Percentiles rank a stretch among this genome's conserved stretches.
Evolutionary conservation across 2,329 filamentous ascomycete genomes (phyloP).

Genomic region (Colletotrichum lindemuthianum): DNA sequence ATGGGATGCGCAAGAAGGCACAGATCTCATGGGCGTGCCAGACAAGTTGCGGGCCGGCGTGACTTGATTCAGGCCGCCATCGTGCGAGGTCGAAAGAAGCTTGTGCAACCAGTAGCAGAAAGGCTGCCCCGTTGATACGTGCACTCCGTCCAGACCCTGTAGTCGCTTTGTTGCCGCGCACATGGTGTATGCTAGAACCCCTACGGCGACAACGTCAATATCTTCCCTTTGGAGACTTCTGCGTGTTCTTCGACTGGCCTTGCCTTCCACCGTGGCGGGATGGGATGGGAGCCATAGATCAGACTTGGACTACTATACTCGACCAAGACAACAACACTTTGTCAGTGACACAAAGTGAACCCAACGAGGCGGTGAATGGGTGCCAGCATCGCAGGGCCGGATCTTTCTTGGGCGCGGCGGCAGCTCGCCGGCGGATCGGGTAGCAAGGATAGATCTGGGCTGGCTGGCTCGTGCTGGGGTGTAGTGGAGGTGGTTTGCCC

Average conservation of each 20-base stretch:
- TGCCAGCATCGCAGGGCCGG: constrained; percentile 32
- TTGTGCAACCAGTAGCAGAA: constrained; percentile 18
- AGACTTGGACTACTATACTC: constrained; percentile 14
- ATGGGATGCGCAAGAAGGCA: constrained; percentile 24
- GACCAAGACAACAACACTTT: constrained; percentile 24
- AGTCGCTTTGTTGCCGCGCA: background rate
- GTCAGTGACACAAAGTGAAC: constrained; percentile 37
- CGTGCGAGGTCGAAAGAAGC: constrained; percentile 17
- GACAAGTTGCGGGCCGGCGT: constrained; percentile 9
- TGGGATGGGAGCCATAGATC: constrained; percentile 18
- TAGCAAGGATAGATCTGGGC: constrained; percentile 34
- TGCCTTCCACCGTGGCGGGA: constrained; percentile 5
- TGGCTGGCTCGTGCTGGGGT: background rate
- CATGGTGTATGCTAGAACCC: background rate
- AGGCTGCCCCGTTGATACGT: constrained; percentile 24
- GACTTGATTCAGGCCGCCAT: constrained; percentile 6
- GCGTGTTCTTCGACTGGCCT: constrained; percentile 3
- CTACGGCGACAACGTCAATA: constrained; percentile 2
- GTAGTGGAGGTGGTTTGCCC: constrained; percentile 27
- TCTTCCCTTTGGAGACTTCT: background rate
- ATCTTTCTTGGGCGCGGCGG: constrained; percentile 35
- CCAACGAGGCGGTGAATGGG: constrained; percentile 38
- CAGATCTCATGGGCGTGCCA: constrained; percentile 8
- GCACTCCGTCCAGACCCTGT: constrained; percentile 16
- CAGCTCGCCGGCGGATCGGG: constrained; percentile 31